Evolutionary conservation across 106 monocot species (phyloP).

Genomic region (Dioscorea dumetorum): DNA sequence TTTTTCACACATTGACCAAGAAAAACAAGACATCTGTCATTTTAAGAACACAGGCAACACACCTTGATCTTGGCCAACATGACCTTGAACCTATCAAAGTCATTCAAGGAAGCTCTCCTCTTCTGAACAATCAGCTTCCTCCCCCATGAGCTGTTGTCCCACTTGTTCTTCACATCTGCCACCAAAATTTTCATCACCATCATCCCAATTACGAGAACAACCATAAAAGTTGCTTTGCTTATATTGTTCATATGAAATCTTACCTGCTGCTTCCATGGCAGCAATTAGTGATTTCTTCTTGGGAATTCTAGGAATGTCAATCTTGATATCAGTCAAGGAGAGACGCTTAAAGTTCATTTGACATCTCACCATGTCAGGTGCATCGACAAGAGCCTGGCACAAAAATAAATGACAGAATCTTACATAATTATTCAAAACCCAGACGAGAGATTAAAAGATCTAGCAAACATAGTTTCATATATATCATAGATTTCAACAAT

Average conservation of each 20-base stretch:
- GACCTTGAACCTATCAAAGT: slow-evolving; percentile 79
- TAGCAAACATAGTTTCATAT: too few relatives aligned
- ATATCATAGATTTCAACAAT: too few relatives aligned
- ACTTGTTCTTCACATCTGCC: slow-evolving; percentile 80
- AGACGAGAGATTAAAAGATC: too few relatives aligned
- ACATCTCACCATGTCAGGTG: slow-evolving; percentile 76
- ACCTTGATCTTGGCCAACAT: slow-evolving; percentile 52
- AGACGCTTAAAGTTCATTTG: slow-evolving; percentile 92
- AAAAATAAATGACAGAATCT: too few relatives aligned
- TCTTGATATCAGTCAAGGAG: slow-evolving; percentile 69
- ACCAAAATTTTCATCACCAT: neutral
- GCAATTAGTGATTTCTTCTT: slow-evolving; percentile 72
- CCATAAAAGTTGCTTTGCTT: too few relatives aligned
- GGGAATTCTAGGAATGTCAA: slow-evolving; percentile 73
- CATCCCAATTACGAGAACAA: too few relatives aligned
- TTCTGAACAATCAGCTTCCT: slow-evolving; percentile 85
- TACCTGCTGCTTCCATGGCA: slow-evolving; percentile 87
- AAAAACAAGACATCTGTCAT: neutral
- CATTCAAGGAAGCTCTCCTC: slow-evolving; percentile 69
- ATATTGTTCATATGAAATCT: neutral
- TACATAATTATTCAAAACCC: too few relatives aligned
- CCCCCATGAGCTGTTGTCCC: slow-evolving; percentile 87
- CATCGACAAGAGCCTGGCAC: slow-evolving; percentile 69
- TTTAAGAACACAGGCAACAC: neutral
- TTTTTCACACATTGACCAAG: neutral